These are phyloP conservation scores for Ogataea dorogensis DNA, from an alignment of 805 yeast genomes.

Conservation along the genomic window DNA sequence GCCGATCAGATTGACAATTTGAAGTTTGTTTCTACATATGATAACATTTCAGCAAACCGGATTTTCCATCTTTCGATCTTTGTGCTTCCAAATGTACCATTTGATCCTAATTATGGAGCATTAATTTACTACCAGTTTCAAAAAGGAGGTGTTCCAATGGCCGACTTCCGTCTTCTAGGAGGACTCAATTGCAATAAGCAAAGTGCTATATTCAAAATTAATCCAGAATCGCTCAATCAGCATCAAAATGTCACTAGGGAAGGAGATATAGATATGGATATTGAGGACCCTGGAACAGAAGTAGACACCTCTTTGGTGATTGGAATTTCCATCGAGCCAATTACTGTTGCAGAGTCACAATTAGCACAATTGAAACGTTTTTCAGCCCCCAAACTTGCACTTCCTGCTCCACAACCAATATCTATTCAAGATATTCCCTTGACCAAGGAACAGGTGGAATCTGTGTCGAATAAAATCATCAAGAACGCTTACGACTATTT, in stretches of 20 bases:
- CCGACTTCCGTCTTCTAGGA: conserved; percentile 65
- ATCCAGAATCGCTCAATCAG: conserved; percentile 29
- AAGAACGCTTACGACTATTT: conserved; percentile 89
- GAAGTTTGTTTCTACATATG: conserved; percentile 63
- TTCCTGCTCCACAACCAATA: conserved; percentile 32
- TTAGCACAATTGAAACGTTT: conserved; percentile 35
- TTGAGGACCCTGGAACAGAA: conserved; percentile 28
- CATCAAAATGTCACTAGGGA: conserved; percentile 15
- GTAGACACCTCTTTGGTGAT: conserved; percentile 37
- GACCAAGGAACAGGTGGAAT: conserved; percentile 39
- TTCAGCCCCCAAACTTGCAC: conserved; percentile 26
- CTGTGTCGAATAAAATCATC: conserved; percentile 82
- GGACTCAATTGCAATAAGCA: conserved; percentile 67
- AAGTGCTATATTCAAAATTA: conserved; percentile 86
- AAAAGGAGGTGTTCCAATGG: conserved; percentile 35
- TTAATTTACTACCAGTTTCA: conserved; percentile 87
- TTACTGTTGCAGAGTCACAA: conserved; percentile 58
- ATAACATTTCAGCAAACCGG: conserved; percentile 51
- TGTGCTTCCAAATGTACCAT: conserved; percentile 74
- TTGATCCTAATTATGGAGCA: conserved; percentile 74
- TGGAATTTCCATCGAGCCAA: conserved; percentile 91
- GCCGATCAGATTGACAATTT: conserved; percentile 68
- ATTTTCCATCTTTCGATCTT: conserved; percentile 82
- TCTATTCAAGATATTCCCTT: conserved; percentile 26
- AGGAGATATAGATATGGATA: conserved; percentile 54